These are phyloP conservation scores for Nakaseomyces uthaithaninus DNA, from an alignment of 1,139 yeast species.

Conservation along the genomic window DNA sequence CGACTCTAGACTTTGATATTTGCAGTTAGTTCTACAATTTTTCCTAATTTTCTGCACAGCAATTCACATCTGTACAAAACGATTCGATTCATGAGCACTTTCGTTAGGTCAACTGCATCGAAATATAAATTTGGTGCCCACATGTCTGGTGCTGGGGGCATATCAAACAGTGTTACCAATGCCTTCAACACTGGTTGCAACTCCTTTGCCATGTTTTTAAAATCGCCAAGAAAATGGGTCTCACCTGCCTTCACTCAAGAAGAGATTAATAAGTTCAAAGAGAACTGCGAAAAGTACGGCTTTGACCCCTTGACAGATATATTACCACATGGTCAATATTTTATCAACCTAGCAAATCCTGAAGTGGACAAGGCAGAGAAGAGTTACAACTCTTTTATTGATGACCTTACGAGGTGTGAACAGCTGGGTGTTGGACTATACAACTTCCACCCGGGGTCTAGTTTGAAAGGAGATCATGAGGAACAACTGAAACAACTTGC, in stretches of 20 bases:
- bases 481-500: conserved; percentile 65
- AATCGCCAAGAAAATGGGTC: conserved; percentile 87
- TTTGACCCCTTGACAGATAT: conserved; percentile 71
- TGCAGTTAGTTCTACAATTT: background rate
- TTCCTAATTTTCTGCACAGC: background rate
- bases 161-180: conserved; percentile 66
- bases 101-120: conserved; percentile 32
- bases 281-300: conserved; percentile 50
- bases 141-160: conserved; percentile 62
- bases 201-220: conserved; percentile 82
- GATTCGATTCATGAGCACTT: conserved; percentile 19
- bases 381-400: conserved; percentile 72
- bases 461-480: conserved; percentile 61
- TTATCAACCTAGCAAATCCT: conserved; percentile 87
- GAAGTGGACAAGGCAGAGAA: conserved; percentile 70
- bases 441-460: conserved; percentile 93
- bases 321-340: conserved; percentile 90
- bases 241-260: conserved; percentile 64
- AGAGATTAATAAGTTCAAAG: conserved; percentile 60
- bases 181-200: conserved; percentile 74
- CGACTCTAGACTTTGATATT: too few relatives aligned
- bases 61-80: background rate
- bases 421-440: conserved; percentile 73
- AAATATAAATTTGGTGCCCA: conserved; percentile 71
- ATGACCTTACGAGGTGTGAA: conserved; percentile 84